phyloP scores from a whole-genome alignment of 129 eudicot genomes.

The Apium graveolens region DNA sequence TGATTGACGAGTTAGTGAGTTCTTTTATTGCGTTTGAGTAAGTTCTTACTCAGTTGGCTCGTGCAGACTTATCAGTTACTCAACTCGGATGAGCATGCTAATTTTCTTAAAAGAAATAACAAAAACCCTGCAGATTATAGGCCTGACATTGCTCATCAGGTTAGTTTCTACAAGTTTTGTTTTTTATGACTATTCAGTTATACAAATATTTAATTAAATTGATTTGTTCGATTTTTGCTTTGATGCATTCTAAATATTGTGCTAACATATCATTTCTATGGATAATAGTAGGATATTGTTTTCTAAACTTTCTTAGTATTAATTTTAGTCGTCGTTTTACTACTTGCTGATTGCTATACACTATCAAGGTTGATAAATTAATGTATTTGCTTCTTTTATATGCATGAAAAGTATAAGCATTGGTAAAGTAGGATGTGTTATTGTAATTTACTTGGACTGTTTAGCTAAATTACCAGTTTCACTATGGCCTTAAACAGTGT shows the following conservation, averaged over 20 bases:
- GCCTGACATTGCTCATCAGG: slow-evolving; percentile 99
- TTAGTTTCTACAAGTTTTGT: slow-evolving; percentile 16
- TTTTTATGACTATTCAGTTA: neutral
- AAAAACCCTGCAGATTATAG: slow-evolving; percentile 83
- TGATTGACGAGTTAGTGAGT: neutral
- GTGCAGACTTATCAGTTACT: slow-evolving; percentile 70
- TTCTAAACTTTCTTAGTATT: neutral
- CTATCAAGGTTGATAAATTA: neutral
- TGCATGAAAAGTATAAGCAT: neutral
- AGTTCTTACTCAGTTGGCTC: neutral
- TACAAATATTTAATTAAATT: neutral
- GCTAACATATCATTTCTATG: neutral
- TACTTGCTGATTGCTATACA: neutral
- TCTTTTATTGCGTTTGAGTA: neutral
- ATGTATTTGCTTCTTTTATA: neutral
- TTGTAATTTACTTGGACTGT: neutral
- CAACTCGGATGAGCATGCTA: slow-evolving; percentile 86
- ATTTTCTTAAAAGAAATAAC: slow-evolving; percentile 54
- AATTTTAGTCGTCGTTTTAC: neutral
- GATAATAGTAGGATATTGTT: neutral
- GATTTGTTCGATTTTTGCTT: neutral
- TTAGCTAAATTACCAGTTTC: neutral
- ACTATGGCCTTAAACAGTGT: neutral
- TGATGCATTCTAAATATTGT: neutral
- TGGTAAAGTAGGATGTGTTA: neutral